phyloP scores from a whole-genome alignment of 768 basidiomycete genomes.

The Cytidiella melzeri region DNA sequence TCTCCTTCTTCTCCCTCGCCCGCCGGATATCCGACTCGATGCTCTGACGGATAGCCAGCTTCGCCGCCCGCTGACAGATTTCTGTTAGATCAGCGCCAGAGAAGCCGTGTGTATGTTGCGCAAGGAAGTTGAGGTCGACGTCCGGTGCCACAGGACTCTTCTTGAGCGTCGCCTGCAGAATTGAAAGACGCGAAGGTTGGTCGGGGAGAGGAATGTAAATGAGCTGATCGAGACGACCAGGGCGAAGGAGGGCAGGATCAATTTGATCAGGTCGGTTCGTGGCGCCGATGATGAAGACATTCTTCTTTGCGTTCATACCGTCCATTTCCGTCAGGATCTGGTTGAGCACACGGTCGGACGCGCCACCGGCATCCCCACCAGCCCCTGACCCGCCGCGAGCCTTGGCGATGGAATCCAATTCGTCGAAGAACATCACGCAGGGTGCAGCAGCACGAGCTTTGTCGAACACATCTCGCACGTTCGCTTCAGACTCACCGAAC shows the following conservation, averaged over 20 bases:
- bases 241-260: conserved; percentile 87
- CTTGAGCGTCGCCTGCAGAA: conserved; percentile 86
- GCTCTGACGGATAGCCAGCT: conserved; percentile 91
- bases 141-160: conserved; percentile 82
- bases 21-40: conserved; percentile 87
- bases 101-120: conserved; percentile 93
- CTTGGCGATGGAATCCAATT: conserved; percentile 98
- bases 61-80: conserved; percentile 96
- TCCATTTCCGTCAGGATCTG: conserved; percentile 98
- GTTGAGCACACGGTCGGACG: conserved; percentile 96
- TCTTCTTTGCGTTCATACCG: conserved; percentile 98
- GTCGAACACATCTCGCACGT: conserved; percentile 99
- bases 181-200: conserved; percentile 84
- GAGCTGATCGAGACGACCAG: conserved; percentile 97
- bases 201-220: conserved; percentile 99
- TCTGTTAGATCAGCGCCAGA: conserved; percentile 99
- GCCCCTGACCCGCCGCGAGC: conserved; percentile 67
- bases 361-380: conserved; percentile 89
- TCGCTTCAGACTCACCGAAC: conserved; percentile 99
- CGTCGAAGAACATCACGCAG: conserved; percentile 99
- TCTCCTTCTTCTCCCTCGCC: conserved; percentile 73
- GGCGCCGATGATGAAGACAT: conserved; percentile 96
- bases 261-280: conserved; percentile 97
- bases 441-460: conserved; percentile 99
- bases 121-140: conserved; percentile 81